Evolutionary conservation across 2,329 filamentous ascomycete species (phyloP), one percentile per base, ranked within the genome.

Genomic region (Monosporascus sp.): DNA sequence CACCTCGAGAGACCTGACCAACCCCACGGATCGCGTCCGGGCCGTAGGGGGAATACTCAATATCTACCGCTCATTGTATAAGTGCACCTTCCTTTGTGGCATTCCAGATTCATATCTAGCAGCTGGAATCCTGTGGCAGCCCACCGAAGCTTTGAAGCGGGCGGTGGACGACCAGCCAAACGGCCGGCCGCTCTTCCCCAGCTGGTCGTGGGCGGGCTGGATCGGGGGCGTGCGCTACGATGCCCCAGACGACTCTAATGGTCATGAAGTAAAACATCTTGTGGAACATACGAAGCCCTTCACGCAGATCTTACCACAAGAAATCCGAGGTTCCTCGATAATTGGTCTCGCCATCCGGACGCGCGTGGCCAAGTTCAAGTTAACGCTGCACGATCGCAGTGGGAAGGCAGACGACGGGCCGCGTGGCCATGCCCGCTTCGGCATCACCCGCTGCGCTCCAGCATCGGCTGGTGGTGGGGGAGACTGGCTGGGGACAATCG

Each of bases 161-260:
- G 37, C 40, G 11, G n/a, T 37, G n/a, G 48, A 24, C 24, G 24
- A 53, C 9, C 46, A 44, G 7, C 16, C 8, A 22, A 49, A 40
- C 16, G 40, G 37, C 14, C 16, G 38, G 14, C 47, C 47, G 20
- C 40, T 50, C 14, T 40, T 49, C 27, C 52, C 52, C 11, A 53
- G 52, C 20, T 53, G 52, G 52, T 46, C 52, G 3, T 53, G 48
- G 52, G 52, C 46, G 6, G 52, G 52, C 16, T 53, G 52, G 52
- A 46, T 53, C 4, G 52, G 52, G 14, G 27, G 38, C 6, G 48
- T 53, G 4, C 31, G 31, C 11, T 53, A 50, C 37, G 48, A 50
- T 20, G 31, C 45, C 24, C 48, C 31, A 16, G 27, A 37, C 26
- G 41, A 53, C 14, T 50, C 22, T 16, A 53, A 53, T 20, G 43